Conservation (phyloP, 1,139 yeast species). For the Suhomyces chickasaworum region DNA sequence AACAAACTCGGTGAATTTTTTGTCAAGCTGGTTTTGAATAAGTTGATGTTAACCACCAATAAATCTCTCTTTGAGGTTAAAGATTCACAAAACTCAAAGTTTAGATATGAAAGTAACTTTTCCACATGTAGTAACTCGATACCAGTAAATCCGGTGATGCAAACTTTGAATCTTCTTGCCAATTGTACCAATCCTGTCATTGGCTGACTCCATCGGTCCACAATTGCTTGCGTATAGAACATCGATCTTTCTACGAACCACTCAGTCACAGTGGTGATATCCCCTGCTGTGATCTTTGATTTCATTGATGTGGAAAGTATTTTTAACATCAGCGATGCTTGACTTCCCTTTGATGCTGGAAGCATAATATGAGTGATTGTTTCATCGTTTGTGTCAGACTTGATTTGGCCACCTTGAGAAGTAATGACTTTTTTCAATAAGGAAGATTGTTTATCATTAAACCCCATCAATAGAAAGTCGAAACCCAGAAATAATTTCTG, state of each 20-base stretch:
- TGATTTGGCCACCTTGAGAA: constrained; percentile 45
- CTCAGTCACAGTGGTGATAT: constrained; percentile 58
- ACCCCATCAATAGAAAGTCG: constrained; percentile 42
- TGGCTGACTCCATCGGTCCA: constrained; percentile 78
- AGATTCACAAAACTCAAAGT: constrained; percentile 52
- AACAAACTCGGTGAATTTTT: constrained; percentile 44
- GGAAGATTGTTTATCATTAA: constrained; percentile 32
- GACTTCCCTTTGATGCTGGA: constrained; percentile 40
- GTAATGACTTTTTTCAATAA: constrained; percentile 41
- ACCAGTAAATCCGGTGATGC: constrained; percentile 82
- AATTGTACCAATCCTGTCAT: constrained; percentile 42
- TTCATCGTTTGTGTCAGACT: constrained; percentile 23
- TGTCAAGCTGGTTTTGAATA: constrained; percentile 38
- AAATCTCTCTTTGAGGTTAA: constrained; percentile 62
- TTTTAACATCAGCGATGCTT: constrained; percentile 27
- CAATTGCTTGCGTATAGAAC: constrained; percentile 53
- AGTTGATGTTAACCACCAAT: constrained; percentile 61
- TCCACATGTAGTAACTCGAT: constrained; percentile 76
- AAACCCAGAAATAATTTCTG: constrained; percentile 35
- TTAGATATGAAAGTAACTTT: constrained; percentile 56
- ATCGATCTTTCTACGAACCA: constrained; percentile 85
- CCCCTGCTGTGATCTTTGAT: constrained; percentile 26
- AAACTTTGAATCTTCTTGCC: constrained; percentile 47
- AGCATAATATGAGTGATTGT: constrained; percentile 42
- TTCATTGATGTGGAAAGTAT: constrained; percentile 27